Percentiles rank a stretch among this genome's conserved stretches.
Conservation (phyloP, 371 early-diverging fungal genomes). For the Fennellomyces sp. region DNA sequence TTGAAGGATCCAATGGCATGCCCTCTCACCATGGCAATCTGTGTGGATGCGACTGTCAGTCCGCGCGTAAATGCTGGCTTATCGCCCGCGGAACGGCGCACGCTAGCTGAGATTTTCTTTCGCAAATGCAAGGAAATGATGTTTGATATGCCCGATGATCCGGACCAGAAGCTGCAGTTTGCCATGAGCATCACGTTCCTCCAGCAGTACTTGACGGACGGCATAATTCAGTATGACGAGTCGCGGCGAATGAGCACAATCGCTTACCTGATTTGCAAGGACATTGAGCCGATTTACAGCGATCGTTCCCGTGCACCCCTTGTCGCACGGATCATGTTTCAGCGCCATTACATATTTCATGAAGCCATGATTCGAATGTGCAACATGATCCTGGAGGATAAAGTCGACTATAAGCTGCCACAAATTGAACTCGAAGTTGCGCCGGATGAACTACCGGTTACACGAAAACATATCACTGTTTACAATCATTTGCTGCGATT, state of each 20-base stretch:
- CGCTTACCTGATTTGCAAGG: background rate
- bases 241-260: constrained; percentile 3
- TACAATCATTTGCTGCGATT: constrained; percentile 1
- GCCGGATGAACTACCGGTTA: background rate
- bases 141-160: constrained; percentile 23
- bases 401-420: background rate
- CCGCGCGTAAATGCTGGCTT: constrained; percentile 1
- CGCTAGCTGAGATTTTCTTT: constrained; percentile 19
- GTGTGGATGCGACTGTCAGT: background rate
- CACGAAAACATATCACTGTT: background rate
- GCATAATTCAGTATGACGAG: background rate
- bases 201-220: background rate
- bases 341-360: background rate
- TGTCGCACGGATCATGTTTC: constrained; percentile 4
- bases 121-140: constrained; percentile 5
- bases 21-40: constrained; percentile 17
- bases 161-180: constrained; percentile 14
- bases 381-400: background rate
- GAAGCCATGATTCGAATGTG: background rate
- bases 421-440: background rate
- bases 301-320: background rate
- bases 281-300: background rate
- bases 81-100: constrained; percentile 6
- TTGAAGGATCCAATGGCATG: constrained; percentile 9
- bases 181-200: constrained; percentile 7